phyloP scores from a whole-genome alignment of 2,329 filamentous ascomycete genomes.

The Colletotrichum trifolii region DNA sequence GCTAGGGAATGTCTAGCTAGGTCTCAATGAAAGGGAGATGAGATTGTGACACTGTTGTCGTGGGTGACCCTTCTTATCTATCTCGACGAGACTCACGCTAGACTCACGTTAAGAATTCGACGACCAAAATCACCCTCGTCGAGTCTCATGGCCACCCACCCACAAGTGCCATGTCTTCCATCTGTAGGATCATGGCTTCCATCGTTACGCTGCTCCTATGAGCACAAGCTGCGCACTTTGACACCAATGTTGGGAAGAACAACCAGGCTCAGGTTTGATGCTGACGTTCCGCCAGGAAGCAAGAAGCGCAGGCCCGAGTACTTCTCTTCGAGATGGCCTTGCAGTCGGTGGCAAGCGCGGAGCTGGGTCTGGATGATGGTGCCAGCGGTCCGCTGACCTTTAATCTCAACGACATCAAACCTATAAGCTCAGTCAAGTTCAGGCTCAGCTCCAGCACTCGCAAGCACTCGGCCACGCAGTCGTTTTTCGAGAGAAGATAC shows the following conservation, averaged over 20 bases:
- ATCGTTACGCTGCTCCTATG: no score
- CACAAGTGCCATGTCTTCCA: no score
- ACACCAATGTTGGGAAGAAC: constrained; percentile 52
- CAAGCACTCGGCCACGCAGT: constrained; percentile 53
- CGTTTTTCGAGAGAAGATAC: constrained; percentile 53
- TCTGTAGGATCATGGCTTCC: no score
- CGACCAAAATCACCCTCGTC: no score
- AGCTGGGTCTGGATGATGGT: constrained; percentile 47
- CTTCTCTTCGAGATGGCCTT: constrained; percentile 43
- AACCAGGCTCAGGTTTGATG: constrained; percentile 50
- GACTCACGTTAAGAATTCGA: no score
- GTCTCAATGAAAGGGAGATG: no score
- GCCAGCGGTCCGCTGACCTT: constrained; percentile 46
- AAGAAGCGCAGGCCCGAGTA: constrained; percentile 43
- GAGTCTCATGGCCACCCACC: no score
- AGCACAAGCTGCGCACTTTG: constrained; percentile 41
- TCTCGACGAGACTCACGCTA: no score
- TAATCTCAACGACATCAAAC: constrained; percentile 47
- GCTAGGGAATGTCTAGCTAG: no score
- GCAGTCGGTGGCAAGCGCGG: constrained; percentile 48
- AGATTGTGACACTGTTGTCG: no score
- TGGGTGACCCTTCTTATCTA: no score
- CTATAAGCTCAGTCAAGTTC: constrained; percentile 48
- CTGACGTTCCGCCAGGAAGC: constrained; percentile 48
- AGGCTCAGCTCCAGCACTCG: constrained; percentile 45